Base-by-base conservation (phyloP, 2,329 filamentous ascomycete genomes). In the Scedosporium apiospermum region DNA sequence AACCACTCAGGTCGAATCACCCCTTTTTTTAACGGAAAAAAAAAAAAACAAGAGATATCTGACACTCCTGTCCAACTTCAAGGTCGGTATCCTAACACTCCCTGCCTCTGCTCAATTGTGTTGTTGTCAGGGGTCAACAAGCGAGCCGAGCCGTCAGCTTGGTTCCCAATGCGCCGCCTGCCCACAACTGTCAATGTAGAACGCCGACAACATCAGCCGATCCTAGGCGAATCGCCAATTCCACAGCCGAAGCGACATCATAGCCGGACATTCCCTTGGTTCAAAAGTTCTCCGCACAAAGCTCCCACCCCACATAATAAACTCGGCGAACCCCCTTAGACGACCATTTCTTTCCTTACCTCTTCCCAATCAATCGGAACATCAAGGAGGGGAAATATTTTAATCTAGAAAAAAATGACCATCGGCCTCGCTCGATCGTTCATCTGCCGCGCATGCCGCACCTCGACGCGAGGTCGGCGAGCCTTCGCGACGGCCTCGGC, bases 401-500 rank as follows among this genome's bases (percentile, higher is more conserved):
- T 18, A 12, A 26, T 1, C 23, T 6, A 21, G 27, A 6, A n/a
- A 53, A 53, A 53, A 42, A 62, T 62, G 60, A 41, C 41, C 16
- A 78, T 78, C 74, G 69, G 69, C 65, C 62, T 74, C 26, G 66
- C 76, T 62, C 73, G 76, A 42, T 70, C 74, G 44, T 71, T 69
- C 30, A 64, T 76, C 59, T 77, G 76, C 67, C 73, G 75, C 64
- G 74, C 71, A 26, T 78, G 76, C 66, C 71, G 72, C 60, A 71
- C 71, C 57, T 69, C 72, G 30, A 34, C 30, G 4, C 71, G 71
- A 63, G 67, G 69, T 63, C 69, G 71, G 57, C 71, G 77, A 59
- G 70, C 71, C 55, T 73, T 78, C 64, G 76, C 77, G 58, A 78
- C 77, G n/a, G 74, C 76, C 44, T 72, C 69, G 62, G 63, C 67